phyloP scores from a whole-genome alignment of 139 green algal species.

The Dunaliella primolecta region DNA sequence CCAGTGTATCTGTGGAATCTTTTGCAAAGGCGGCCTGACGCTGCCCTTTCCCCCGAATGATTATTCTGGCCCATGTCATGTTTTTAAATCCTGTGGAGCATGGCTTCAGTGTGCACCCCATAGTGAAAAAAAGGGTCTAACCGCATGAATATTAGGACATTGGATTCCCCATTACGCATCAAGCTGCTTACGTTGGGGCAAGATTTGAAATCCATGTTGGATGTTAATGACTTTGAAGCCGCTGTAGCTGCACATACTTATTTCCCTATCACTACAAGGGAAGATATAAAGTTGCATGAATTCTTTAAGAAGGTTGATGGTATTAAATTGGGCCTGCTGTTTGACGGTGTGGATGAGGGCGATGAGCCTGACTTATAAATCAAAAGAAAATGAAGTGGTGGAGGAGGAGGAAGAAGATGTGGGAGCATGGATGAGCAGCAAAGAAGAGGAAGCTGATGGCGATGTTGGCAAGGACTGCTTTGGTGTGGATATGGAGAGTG shows the following conservation, averaged over 20 bases:
- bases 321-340: background rate
- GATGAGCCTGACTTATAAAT: background rate
- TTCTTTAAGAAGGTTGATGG: background rate
- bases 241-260: background rate
- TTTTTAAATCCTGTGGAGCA: background rate
- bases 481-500: too few species aligned
- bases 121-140: background rate
- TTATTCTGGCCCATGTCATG: background rate
- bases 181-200: background rate
- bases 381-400: background rate
- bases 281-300: background rate
- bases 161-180: background rate
- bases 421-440: too few species aligned
- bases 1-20: background rate
- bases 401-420: too few species aligned
- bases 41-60: background rate
- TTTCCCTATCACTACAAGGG: background rate
- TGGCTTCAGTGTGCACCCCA: background rate
- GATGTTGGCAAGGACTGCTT: too few species aligned
- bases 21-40: background rate
- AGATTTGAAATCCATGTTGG: too few species aligned
- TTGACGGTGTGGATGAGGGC: background rate
- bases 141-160: background rate
- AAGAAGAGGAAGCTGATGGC: too few species aligned
- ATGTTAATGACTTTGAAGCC: conserved; percentile 4